phyloP scores from a whole-genome alignment of 2,329 filamentous ascomycete genomes.

The Aureobasidium sp. region DNA sequence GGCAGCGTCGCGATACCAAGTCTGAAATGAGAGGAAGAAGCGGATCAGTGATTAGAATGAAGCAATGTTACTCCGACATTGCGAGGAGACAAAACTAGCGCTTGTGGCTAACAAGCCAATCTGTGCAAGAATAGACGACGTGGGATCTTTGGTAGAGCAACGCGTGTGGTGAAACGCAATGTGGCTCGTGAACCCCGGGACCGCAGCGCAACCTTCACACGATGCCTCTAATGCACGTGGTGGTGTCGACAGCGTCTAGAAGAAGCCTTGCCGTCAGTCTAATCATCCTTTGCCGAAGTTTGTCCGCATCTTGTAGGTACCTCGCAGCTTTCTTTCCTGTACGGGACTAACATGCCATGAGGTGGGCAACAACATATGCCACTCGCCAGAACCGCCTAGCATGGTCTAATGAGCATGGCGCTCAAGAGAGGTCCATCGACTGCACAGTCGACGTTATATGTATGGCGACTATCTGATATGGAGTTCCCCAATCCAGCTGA shows the following conservation, averaged over 20 bases:
- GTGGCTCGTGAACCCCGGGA: not conserved
- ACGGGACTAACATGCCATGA: not conserved
- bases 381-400: not conserved
- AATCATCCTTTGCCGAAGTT: not conserved
- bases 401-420: not conserved
- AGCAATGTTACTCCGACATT: not conserved
- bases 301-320: not conserved
- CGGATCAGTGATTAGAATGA: not conserved
- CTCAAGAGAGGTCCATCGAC: not conserved
- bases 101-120: not conserved
- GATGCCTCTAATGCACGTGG: not conserved
- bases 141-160: not conserved
- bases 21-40: not conserved
- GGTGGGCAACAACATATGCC: not conserved
- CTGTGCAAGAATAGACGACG: not conserved
- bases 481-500: not conserved
- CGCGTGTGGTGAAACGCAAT: not conserved
- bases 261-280: not conserved
- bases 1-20: not conserved
- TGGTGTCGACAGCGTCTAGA: not conserved
- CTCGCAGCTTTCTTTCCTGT: not conserved
- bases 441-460: not conserved
- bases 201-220: not conserved
- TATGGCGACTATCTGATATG: not conserved
- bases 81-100: not conserved